Base-by-base conservation (phyloP, 2,329 filamentous ascomycete species). In the Pestalotiopsis sp. region DNA sequence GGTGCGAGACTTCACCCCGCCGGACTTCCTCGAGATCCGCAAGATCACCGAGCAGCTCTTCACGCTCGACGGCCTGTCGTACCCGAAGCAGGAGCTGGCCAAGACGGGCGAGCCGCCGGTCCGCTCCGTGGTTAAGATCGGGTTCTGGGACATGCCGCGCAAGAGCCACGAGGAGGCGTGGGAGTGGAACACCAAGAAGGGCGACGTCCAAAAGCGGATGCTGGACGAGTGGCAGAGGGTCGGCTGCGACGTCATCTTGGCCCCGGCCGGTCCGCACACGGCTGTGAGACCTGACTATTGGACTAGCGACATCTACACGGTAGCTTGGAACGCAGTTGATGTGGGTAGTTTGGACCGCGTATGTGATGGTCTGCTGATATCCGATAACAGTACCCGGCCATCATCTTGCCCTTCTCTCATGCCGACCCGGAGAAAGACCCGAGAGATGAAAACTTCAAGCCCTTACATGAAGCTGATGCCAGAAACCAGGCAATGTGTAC, bases 291-390 rank as follows among this genome's bases (percentile, higher is more conserved):
- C 77, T 1, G 75, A 73, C 22, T 72, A 78, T 35, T 80, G 78
- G 77, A 75, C 71, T 10, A 75, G 72, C 48, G 77, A 78, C 65
- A 73, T 72, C 24, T 80, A 79, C 66, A 80, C 78, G 0, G 77
- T 79, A 24, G 72, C 72, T 64, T 78, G 77, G 77, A 79, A 79
- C 68, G 74, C 75, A 17, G 70, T 73, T n/a, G 78, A 79, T 71
- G 76, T 77, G 68, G 66, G 75, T 68, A 26, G 0, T 11, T 30
- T 20, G 1, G 4, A 2, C 30, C 3, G 17, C 14, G 20, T 1
- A 24, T 67, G 57, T 60, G n/a, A 65, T 48, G 2, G 3, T 20
- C 1, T 58, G 22, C 56, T 58, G 11, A 58, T 26, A 17, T 26
- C 24, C 14, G 10, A 17, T 22, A 2, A 22, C 67, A 77, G 76